A percentile compares a stretch with the other conserved stretches of the same genome.
phyloP scores from a whole-genome alignment of 2,329 filamentous ascomycete genomes.

The Pseudomassariella vexata region DNA sequence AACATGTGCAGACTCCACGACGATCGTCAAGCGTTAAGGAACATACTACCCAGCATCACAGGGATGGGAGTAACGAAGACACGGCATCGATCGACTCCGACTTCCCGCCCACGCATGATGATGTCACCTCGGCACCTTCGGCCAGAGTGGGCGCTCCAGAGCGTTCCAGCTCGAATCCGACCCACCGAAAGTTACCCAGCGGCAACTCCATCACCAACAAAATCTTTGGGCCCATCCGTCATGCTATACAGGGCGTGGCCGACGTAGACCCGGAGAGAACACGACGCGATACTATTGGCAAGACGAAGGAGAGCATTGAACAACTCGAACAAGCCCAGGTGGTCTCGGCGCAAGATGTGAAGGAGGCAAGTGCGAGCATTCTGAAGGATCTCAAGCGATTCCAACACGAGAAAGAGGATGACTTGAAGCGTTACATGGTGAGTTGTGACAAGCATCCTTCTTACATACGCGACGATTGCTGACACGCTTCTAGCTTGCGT shows the following conservation, averaged over 20 bases:
- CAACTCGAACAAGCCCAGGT: slow-evolving; percentile 88
- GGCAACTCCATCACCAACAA: slow-evolving; percentile 89
- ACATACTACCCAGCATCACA: slow-evolving; percentile 39
- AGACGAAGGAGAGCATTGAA: slow-evolving; percentile 81
- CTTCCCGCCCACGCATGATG: slow-evolving; percentile 84
- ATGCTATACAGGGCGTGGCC: slow-evolving; percentile 92
- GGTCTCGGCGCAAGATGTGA: slow-evolving; percentile 85
- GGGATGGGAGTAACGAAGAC: slow-evolving; percentile 62
- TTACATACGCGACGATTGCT: too few species aligned
- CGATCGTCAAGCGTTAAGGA: slow-evolving; percentile 60
- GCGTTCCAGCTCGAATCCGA: slow-evolving; percentile 37
- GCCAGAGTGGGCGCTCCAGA: slow-evolving; percentile 67
- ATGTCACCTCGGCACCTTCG: slow-evolving; percentile 62
- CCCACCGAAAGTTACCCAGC: slow-evolving; percentile 75
- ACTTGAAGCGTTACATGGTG: slow-evolving; percentile 93
- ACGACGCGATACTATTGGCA: slow-evolving; percentile 86
- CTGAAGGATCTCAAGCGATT: slow-evolving; percentile 88
- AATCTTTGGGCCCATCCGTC: slow-evolving; percentile 90
- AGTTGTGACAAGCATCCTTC: slow-evolving; percentile 27
- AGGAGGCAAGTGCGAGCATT: slow-evolving; percentile 83
- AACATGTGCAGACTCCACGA: slow-evolving; percentile 47
- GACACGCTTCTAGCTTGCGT: slow-evolving; percentile 64
- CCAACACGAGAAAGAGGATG: slow-evolving; percentile 92
- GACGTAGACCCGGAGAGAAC: slow-evolving; percentile 94
- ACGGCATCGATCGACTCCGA: slow-evolving; percentile 92